Conservation (phyloP, 2,329 filamentous ascomycete species). For the Fusarium sp. region DNA sequence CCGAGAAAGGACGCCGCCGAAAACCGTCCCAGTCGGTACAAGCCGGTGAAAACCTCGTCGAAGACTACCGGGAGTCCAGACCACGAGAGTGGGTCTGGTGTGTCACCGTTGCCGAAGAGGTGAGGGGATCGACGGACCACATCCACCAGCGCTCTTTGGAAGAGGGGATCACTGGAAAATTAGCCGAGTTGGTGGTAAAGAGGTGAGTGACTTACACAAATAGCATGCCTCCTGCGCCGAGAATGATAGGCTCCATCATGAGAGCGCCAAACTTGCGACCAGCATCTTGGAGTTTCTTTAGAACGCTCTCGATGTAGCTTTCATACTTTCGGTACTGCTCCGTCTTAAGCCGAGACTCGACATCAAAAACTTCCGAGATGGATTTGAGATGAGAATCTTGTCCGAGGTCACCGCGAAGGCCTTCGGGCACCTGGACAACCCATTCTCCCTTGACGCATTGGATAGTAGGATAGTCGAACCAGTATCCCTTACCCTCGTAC, state of each 20-base stretch:
- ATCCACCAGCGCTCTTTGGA: conserved; percentile 78
- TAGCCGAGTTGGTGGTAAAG: conserved; percentile 2
- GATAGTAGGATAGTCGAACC: conserved; percentile 84
- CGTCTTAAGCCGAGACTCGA: conserved; percentile 61
- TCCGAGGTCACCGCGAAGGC: conserved; percentile 62
- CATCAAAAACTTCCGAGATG: conserved; percentile 71
- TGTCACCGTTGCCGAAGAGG: conserved; percentile 61
- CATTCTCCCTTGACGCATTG: conserved; percentile 75
- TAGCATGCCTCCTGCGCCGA: conserved; percentile 87
- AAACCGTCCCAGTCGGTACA: conserved; percentile 83
- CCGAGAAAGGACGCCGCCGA: conserved; percentile 77
- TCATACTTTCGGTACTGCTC: conserved; percentile 67
- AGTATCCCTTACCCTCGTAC: conserved; percentile 83
- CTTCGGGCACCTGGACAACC: conserved; percentile 69
- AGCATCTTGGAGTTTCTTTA: conserved; percentile 66
- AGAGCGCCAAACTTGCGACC: conserved; percentile 80
- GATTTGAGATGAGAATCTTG: conserved; percentile 59
- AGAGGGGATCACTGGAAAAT: conserved; percentile 77
- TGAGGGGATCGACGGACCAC: conserved; percentile 72
- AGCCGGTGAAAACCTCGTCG: conserved; percentile 89
- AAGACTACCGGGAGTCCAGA: conserved; percentile 82
- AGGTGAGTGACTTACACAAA: conserved; percentile 70
- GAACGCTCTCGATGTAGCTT: conserved; percentile 66
- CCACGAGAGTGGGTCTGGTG: conserved; percentile 64
- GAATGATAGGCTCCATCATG: conserved; percentile 82